Base-by-base conservation (phyloP, 2,329 filamentous ascomycete species). In the Tricladium varicosporioides region DNA sequence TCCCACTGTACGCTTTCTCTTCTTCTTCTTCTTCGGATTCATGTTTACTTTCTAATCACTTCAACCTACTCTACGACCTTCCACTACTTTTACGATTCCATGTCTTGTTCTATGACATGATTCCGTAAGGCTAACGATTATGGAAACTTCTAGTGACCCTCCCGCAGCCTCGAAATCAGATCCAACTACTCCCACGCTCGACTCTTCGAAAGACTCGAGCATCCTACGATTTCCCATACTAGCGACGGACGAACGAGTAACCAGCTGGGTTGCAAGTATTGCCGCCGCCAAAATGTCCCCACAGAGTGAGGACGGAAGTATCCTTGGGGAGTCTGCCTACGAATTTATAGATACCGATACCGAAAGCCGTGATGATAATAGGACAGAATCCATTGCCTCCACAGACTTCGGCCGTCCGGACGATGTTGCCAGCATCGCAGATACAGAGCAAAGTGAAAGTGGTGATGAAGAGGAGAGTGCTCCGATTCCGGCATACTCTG, bases 341-440 rank as follows among this genome's bases (percentile, higher is more conserved):
- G 70, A 72, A 51, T 68, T 72, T 50, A 65, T 72, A 59, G 69
- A 72, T 49, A 71, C 69, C 3, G 70, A 72, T 45, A 63, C 60
- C 31, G 69, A 71, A 50, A 69, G 67, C 53, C 65, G 67, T 52
- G 68, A 70, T 52, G 70, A 65, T 61, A 66, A 68, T 63, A 61
- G 65, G 42, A 71, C 69, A 7, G 69, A 71, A 43, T 72, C 70
- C 31, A 60, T 72, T 50, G 69, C 69, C 42, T 72, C 70, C 3
- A 69, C 69, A 14, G 70, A 71, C 50, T 68, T 67, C 51, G 64
- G 65, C 56, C 65, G 66, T 51, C 64, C 65, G 50, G 71, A 72
- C 44, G 70, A 72, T 54, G 62, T 72, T 60, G 65, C 66, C 10
- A 72, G 70, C 57, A 61, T 73, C 32, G 69, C 69, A 53, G 70